Evolutionary conservation across 129 eudicot genomes (phyloP), one percentile per base, ranked within the genome.

Genomic region (Ambrosia artemisiifolia): DNA sequence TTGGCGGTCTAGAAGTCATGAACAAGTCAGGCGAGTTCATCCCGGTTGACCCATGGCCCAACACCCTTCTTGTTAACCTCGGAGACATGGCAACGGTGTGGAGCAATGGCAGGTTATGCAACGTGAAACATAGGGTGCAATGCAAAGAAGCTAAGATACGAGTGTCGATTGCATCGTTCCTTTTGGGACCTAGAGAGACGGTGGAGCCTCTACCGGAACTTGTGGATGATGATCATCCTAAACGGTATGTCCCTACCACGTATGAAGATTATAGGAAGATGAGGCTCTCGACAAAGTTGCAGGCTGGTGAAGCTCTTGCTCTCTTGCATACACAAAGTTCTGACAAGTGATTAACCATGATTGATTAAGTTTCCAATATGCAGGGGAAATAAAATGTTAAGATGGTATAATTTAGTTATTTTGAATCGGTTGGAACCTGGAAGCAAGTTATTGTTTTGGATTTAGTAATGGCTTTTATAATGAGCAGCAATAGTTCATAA

Each of bases 1-100:
- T 89, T 42, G 96, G 96, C 14, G 98, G 96, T n/a, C 90, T 93
- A 8, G 90, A 93, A 83, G 95, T 90, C 6, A 85, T 89, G 92
- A 51, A 80, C 69, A 74, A 34, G 30, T 80, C 84, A 1, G 95
- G 91, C 0, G 47, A 69, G 42, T 89, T 78, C n/a, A 35, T 79
- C 44, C 71, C 96, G 0, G 82, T 93, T 10, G 86, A 90, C 63
- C 98, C 98, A 20, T 84, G 80, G 78, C 91, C 90, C 0, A 87
- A 75, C 7, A 80, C 95, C 20, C 92, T 93, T 70, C 74, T 85
- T 8, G 90, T 93, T 67, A 90, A 87, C 73, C 83, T 93, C 12
- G 98, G 98, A 4, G 98, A 93, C 68, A 62, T 85, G 51, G 96
- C 86, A 13, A 65, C 81, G 12, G 96, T 81, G 48, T 89, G 97